These are phyloP conservation scores for Medicago ruthenica DNA, from an alignment of 306 rosid genomes.

Conservation along the genomic window DNA sequence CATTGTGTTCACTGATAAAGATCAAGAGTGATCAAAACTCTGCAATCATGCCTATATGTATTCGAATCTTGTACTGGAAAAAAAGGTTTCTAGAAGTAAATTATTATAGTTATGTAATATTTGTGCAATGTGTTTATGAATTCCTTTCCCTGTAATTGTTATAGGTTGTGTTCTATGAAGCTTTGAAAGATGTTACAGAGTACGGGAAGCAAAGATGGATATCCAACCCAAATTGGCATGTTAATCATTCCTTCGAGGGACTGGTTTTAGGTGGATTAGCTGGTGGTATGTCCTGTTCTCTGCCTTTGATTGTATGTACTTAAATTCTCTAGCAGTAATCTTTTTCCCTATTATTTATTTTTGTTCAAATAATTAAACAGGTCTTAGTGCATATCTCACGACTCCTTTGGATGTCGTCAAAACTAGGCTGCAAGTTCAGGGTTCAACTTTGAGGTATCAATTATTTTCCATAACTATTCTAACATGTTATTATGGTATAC, in stretches of 20 bases:
- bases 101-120: background rate
- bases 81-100: background rate
- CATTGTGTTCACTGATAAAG: background rate
- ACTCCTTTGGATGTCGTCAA: slow-evolving; percentile 90
- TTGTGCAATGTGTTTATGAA: background rate
- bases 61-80: background rate
- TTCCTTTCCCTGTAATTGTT: slow-evolving; percentile 13
- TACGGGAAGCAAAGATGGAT: slow-evolving; percentile 69
- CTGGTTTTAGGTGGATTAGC: slow-evolving; percentile 85
- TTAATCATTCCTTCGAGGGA: slow-evolving; percentile 72
- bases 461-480: slow-evolving; percentile 22
- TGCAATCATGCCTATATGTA: slow-evolving; percentile 6
- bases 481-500: slow-evolving; percentile 10
- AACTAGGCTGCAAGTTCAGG: slow-evolving; percentile 90
- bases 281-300: slow-evolving; percentile 71
- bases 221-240: slow-evolving; percentile 50
- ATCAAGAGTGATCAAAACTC: slow-evolving; percentile 31
- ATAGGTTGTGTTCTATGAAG: slow-evolving; percentile 85
- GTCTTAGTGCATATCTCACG: slow-evolving; percentile 83
- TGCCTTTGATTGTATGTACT: slow-evolving; percentile 21
- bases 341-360: slow-evolving; percentile 18
- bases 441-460: slow-evolving; percentile 71
- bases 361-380: slow-evolving; percentile 51
- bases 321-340: background rate
- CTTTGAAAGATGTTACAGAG: slow-evolving; percentile 66